Conservation (phyloP, 129 eudicot genomes). For the Pulicaria dysenterica region DNA sequence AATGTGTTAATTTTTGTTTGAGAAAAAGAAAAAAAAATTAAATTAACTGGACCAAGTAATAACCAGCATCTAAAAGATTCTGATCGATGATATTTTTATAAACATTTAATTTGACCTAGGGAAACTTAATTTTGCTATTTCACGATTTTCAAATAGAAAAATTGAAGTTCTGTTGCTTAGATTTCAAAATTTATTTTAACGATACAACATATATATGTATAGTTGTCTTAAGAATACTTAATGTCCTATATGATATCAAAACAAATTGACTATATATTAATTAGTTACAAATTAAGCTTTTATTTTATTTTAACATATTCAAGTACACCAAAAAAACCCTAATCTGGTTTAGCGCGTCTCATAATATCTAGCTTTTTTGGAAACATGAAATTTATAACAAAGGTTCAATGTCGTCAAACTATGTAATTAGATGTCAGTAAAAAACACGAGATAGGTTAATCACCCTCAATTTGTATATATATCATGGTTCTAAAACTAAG, state of each 20-base stretch:
- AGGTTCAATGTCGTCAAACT: no score
- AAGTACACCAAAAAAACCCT: slow-evolving; percentile 32
- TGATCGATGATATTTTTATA: no score
- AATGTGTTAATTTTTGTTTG: no score
- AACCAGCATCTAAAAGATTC: no score
- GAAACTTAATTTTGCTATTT: neutral
- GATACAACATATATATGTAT: neutral
- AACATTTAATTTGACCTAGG: no score
- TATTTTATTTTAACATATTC: neutral
- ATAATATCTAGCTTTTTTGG: neutral
- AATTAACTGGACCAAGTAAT: no score
- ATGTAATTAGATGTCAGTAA: no score
- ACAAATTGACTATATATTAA: neutral
- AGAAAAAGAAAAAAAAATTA: no score
- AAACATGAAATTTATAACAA: no score
- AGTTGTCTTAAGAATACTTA: neutral
- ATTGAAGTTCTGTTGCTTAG: neutral
- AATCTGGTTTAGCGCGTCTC: neutral
- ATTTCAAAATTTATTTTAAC: neutral
- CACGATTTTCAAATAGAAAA: neutral
- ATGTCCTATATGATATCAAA: neutral
- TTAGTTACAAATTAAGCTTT: neutral
- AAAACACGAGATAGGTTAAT: no score
- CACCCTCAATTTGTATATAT: no score
- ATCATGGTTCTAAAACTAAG: no score